These are phyloP conservation scores for Leccinum laetum DNA, from an alignment of 1,284 basidiomycete genomes.

Conservation along the genomic window DNA sequence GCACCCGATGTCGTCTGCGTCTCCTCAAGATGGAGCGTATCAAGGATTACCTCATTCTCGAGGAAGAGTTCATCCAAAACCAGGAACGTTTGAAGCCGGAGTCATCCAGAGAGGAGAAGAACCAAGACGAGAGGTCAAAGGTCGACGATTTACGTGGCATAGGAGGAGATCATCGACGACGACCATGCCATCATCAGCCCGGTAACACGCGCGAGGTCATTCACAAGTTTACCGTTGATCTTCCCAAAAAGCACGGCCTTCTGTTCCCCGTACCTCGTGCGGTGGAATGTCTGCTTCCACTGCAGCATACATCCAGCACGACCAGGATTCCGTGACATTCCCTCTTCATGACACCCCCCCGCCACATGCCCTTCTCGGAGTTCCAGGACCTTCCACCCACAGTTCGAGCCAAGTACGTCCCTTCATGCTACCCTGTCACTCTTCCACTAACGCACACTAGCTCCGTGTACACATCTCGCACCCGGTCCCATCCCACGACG, in stretches of 20 bases:
- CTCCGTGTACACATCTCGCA: conserved; percentile 28
- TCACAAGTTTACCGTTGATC: no score
- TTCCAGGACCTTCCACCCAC: conserved; percentile 1
- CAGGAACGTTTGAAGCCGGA: conserved; percentile 90
- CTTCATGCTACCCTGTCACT: background rate
- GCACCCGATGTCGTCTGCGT: conserved; percentile 93
- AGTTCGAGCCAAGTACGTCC: conserved; percentile 16
- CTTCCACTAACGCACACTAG: conserved; percentile 14
- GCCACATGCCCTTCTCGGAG: conserved; percentile 5
- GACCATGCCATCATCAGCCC: conserved; percentile 86
- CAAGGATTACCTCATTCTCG: conserved; percentile 96
- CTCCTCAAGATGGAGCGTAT: conserved; percentile 97
- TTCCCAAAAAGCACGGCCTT: background rate
- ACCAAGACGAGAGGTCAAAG: conserved; percentile 91
- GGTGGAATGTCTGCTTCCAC: conserved; percentile 28
- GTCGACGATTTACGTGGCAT: conserved; percentile 94
- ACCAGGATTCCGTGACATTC: conserved; percentile 13
- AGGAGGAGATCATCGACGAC: conserved; percentile 99
- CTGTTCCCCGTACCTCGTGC: background rate
- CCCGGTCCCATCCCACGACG: conserved; percentile 18
- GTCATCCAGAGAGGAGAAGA: conserved; percentile 88
- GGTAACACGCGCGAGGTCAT: no score
- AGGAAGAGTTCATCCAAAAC: conserved; percentile 98
- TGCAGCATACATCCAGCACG: conserved; percentile 21
- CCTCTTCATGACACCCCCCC: conserved; percentile 6